Evolutionary conservation across 108 stramenopile species (phyloP).

Genomic region (Skeletonema menzelii): DNA sequence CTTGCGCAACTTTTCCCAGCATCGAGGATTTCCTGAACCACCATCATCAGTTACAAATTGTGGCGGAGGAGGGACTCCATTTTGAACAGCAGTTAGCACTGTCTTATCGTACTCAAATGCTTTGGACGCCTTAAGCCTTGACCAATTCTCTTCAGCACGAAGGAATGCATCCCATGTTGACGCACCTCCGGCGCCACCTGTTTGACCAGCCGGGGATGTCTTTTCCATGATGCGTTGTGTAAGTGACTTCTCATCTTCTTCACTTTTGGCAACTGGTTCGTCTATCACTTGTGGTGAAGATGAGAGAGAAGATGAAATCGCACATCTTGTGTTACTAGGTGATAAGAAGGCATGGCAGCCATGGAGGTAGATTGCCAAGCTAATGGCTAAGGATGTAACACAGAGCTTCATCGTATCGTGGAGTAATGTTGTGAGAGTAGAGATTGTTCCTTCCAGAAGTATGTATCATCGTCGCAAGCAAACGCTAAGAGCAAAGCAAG

Average conservation of each 20-base stretch:
- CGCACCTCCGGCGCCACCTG: conserved; percentile 74
- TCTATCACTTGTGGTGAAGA: neutral
- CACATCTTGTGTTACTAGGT: too few species aligned
- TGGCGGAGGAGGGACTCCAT: conserved; percentile 46
- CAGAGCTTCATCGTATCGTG: neutral
- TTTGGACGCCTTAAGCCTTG: conserved; percentile 54
- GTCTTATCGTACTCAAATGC: conserved; percentile 60
- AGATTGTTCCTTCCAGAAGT: too few species aligned
- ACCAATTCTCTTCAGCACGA: conserved; percentile 74
- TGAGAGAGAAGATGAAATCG: neutral
- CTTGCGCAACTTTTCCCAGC: conserved; percentile 66
- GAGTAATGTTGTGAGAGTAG: too few species aligned
- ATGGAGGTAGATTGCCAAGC: neutral
- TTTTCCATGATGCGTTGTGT: conserved; percentile 57
- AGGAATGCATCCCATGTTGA: conserved; percentile 73
- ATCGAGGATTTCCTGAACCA: conserved; percentile 58
- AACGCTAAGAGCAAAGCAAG: too few species aligned
- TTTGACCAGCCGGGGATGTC: conserved; percentile 36
- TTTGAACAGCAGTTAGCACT: conserved; percentile 25
- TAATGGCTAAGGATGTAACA: neutral
- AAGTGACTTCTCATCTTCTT: conserved; percentile 19
- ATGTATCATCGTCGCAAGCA: too few species aligned
- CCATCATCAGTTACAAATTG: conserved; percentile 74
- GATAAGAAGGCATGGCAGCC: conserved; percentile 2
- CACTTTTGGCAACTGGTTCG: neutral